Base-by-base conservation (phyloP, 2,329 filamentous ascomycete species). In the Penicillium verrucosum region DNA sequence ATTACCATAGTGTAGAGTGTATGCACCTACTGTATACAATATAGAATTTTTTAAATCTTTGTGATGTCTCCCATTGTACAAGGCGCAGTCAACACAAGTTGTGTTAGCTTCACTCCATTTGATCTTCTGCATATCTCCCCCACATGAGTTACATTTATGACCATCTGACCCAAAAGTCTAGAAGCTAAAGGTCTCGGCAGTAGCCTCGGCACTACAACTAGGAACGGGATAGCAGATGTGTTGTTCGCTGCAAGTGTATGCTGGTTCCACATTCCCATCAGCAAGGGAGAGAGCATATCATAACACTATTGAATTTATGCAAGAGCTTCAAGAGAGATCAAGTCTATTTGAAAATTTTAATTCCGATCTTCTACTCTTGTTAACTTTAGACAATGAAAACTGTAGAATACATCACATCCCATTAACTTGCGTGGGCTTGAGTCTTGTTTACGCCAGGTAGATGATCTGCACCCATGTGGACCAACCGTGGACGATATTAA, bases 391-490 rank as follows among this genome's bases (percentile, higher is more conserved):
- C 11, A 29, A 36, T 16, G 11, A 14, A 42, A 29, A 18, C 1
- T 5, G 16, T 23, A 29, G 23, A 36, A 42, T 36, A 36, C 29
- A 56, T 56, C 54, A 56, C 46, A 46, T 46, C 11, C 27, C 37
- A 48, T 18, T n/a, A 25, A n/a, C 7, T 27, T 41, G 32, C 36
- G 36, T 56, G 54, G 54, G 48, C 48, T 52, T 56, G 21, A 46
- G 18, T 52, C 48, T 56, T 52, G 54, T 56, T 56, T 51, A 40
- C 42, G 42, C 42, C 23, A 18, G 32, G 41, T 56, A 36, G 30
- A 42, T 46, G 54, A 56, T 56, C 48, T 41, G 48, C 54, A 23
- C 21, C 53, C 41, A 52, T 56, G 54, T 52, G 54, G 54, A 52
- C 52, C 45, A n/a, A 21, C 11, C 27, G 3, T 25, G 11, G 40